Evolutionary conservation across 2,329 filamentous ascomycete species (phyloP), one percentile per base, ranked within the genome.

Genomic region (Hyphodiscus sp.): DNA sequence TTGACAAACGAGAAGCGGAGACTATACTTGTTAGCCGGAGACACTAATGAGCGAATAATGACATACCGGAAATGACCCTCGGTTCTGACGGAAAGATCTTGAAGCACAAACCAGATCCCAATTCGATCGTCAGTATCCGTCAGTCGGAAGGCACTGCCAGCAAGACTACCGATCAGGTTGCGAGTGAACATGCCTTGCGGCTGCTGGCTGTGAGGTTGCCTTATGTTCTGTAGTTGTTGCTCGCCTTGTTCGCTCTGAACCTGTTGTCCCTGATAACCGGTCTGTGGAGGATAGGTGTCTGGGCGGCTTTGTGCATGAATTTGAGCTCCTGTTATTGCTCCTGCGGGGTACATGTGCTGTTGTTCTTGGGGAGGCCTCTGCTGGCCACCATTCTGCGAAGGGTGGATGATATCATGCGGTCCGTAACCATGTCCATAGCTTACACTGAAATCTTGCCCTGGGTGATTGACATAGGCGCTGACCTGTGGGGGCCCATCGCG

Each of bases 31-130:
- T 53, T 33, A 52, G 51, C 43, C 16, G 47, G 33, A 20, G 3
- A 18, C 2, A 50, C 19, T 23, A 38, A 43, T 23, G 33, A 41
- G 47, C 15, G 30, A 44, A 33, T 49, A 38, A 41, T 23, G 19
- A 67, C 76, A 65, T 78, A 95, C 89, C 92, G 81, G 70, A 97
- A 99, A 55, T 77, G 81, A 11, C 94, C 94, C 70, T 97, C 94
- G 0, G 91, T 96, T 45, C 94, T 82, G 30, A 99, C 92, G 64
- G 91, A 96, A 44, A 99, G 76, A 72, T 99, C 94, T 69, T 96
- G 92, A 50, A 97, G 76, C 45, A 99, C 88, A 65, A 99, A 99
- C 92, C 92, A 99, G 59, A 96, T 91, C 1, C 92, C 92, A 49
- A 89, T 83, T 68, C 89, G 88, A 60, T 89, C 86, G 16, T 87